These are phyloP conservation scores for Fusarium sublunatum DNA, from an alignment of 2,329 filamentous ascomycete species.

Conservation along the genomic window DNA sequence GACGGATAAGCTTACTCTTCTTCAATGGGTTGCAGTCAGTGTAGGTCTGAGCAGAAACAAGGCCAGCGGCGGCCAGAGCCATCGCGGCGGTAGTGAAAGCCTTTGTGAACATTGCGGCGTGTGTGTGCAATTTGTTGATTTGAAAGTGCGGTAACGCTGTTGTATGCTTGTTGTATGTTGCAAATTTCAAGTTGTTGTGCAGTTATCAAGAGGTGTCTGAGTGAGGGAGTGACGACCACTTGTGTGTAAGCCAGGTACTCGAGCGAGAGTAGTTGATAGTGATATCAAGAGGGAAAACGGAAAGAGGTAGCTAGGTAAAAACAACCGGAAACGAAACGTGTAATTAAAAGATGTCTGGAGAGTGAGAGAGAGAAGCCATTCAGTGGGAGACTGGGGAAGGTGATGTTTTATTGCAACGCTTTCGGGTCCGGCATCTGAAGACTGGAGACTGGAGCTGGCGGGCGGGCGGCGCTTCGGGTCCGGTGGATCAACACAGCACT, in stretches of 20 bases:
- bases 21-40: conserved; percentile 67
- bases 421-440: conserved; percentile 23
- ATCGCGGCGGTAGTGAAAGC: conserved; percentile 58
- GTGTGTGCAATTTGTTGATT: conserved; percentile 15
- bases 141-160: conserved; percentile 5
- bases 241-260: conserved; percentile 25
- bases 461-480: conserved; percentile 33
- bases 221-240: conserved; percentile 31
- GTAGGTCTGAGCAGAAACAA: conserved; percentile 67
- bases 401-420: conserved; percentile 38
- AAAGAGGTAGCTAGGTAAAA: background rate
- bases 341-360: conserved; percentile 31
- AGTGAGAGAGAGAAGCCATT: conserved; percentile 12
- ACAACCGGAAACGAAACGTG: conserved; percentile 21
- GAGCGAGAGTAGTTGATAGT: conserved; percentile 25
- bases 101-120: conserved; percentile 57
- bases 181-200: conserved; percentile 10
- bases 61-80: conserved; percentile 60
- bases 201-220: conserved; percentile 32
- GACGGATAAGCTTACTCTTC: conserved; percentile 54
- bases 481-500: conserved; percentile 37
- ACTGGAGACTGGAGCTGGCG: conserved; percentile 18
- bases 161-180: conserved; percentile 23
- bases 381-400: conserved; percentile 18
- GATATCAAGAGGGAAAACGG: conserved; percentile 8